Evolutionary conservation across 2,329 filamentous ascomycete species (phyloP), one percentile per base, ranked within the genome.

Genomic region (Reticulascus tulasneorum): DNA sequence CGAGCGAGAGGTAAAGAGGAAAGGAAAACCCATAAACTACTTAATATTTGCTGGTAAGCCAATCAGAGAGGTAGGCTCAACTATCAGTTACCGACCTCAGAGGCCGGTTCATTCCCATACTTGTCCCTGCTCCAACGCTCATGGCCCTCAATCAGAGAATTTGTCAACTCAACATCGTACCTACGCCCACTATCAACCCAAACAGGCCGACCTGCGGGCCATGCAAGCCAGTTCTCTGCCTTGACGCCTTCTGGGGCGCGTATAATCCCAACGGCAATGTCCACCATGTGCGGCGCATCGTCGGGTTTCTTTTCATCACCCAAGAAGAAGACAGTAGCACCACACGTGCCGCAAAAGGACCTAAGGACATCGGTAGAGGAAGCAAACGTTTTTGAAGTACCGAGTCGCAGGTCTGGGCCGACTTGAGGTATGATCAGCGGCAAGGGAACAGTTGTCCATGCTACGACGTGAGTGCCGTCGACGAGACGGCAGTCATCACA

Each of bases 221-320:
- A 73, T 2, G 58, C 63, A 13, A 73, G 40, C 70, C 70, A 73
- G 7, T 59, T 52, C 43, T 67, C 60, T 0, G 66, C 66, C 52
- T 63, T 56, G 4, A 56, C 46, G 1, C 68, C 68, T 37, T 67
- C 66, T 0, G 64, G 63, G 4, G 66, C 66, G 36, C 66, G 54
- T 35, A 74, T 39, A 3, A 73, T 49, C 2, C 69, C 69, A 2
- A 61, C 58, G 1, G 68, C 60, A 3, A 73, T 37, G 11, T 37
- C 9, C 12, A 17, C 21, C 5, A 23, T 20, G 23, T 25, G 28
- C 25, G 56, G 52, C 37, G 54, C 48, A 17, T 54, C 46, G n/a
- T 53, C 55, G 3, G 44, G 45, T n/a, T n/a, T n/a, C n/a, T n/a
- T n/a, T n/a, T n/a, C n/a, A 4, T 53, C 52, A 17, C 43, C 42